Evolutionary conservation across 2,329 filamentous ascomycete species (phyloP), one percentile per base, ranked within the genome.

Genomic region (Epichloe brachyelytri): DNA sequence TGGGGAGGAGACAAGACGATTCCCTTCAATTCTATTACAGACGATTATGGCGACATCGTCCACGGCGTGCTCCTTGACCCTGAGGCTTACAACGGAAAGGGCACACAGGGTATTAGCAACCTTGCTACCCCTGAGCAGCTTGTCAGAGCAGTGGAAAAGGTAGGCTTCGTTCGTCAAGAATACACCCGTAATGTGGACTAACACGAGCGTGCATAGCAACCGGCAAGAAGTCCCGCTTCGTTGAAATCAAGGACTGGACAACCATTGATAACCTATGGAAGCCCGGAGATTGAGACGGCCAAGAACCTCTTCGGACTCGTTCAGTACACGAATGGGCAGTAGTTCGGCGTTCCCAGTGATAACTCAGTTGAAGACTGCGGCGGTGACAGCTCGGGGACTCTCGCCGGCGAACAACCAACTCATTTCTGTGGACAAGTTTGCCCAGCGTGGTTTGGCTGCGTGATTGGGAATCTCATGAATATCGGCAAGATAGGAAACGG

Each of bases 61-160:
- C 71, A 74, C 30, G 71, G 70, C 3, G 60, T 71, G 3, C 67
- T 73, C 17, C 60, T 73, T 7, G 60, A 65, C 12, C 70, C 70
- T 0, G 59, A 43, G 22, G 61, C 62, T 39, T 69, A 66, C 59
- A 64, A 65, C 53, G 63, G 66, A 1, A 56, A 54, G 4, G 56
- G 69, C 0, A 54, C 72, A 0, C 70, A 71, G 14, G 68, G 57
- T 22, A 6, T 22, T 2, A 22, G 22, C 6, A 22, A 63, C 20
- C 61, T 65, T 8, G 53, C 54, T 7, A 63, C 61, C 1, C 59
- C 65, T 5, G 61, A 63, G 2, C 52, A 64, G 15, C 50, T 6
- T 67, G 57, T 64, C 0, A 53, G 57, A 3, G 59, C 53, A 0
- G 72, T 71, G 54, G 54, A 66, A 47, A 63, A 45, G 56, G 62